Percentiles rank a stretch among this genome's conserved stretches.
These are phyloP conservation scores for Clathrospora elynae DNA, from an alignment of 2,329 filamentous ascomycete genomes.

Conservation along the genomic window DNA sequence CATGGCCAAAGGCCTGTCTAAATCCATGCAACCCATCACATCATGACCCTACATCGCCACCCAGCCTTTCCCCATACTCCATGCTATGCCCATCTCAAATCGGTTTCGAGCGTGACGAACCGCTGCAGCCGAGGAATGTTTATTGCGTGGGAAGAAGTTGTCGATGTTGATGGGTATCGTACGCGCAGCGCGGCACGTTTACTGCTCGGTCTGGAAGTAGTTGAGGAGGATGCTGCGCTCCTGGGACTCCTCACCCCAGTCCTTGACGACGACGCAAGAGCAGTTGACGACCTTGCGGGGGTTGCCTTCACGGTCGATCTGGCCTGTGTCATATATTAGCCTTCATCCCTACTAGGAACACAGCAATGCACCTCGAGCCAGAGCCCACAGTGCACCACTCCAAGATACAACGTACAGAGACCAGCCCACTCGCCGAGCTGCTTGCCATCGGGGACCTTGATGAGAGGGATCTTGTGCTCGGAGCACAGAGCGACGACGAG, in stretches of 20 bases:
- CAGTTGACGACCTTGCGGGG: conserved; percentile 99
- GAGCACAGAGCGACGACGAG: conserved; percentile 97
- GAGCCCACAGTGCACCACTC: conserved; percentile 2
- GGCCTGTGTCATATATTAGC: conserved; percentile 63
- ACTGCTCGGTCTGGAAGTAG: conserved; percentile 94
- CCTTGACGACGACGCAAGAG: conserved; percentile 99
- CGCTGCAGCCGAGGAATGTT: conserved; percentile 22
- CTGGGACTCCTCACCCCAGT: conserved; percentile 99
- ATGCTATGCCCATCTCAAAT: conserved; percentile 20
- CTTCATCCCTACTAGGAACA: too few relatives aligned
- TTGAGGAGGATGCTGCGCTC: conserved; percentile 99
- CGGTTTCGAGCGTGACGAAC: conserved; percentile 17
- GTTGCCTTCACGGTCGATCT: conserved; percentile 98
- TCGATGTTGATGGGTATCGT: conserved; percentile 12
- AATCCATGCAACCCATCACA: conserved; percentile 21
- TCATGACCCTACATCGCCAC: conserved; percentile 5
- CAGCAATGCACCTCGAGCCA: too few relatives aligned
- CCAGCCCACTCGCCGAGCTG: conserved; percentile 99
- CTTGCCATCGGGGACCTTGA: conserved; percentile 99
- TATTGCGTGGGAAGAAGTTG: conserved; percentile 11
- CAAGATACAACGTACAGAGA: conserved; percentile 77
- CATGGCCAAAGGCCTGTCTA: conserved; percentile 17
- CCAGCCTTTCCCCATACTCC: conserved; percentile 16
- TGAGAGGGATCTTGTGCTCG: conserved; percentile 99
- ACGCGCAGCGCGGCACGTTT: conserved; percentile 35